These are phyloP conservation scores for Boletus subcaerulescens DNA, from an alignment of 768 basidiomycete genomes.

Conservation along the genomic window DNA sequence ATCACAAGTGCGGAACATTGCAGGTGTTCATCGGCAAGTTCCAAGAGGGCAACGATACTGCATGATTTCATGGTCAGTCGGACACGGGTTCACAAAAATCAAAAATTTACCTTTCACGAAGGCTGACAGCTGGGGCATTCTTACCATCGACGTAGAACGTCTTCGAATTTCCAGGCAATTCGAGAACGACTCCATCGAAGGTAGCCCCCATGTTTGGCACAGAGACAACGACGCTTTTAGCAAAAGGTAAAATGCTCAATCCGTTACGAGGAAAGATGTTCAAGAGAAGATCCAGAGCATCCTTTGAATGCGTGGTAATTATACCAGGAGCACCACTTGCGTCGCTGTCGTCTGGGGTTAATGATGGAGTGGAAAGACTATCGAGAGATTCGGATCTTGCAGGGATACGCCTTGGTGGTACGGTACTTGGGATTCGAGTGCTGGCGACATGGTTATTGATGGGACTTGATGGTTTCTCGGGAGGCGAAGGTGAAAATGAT, in stretches of 20 bases:
- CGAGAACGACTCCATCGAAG: slow-evolving; percentile 78
- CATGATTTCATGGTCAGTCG: background rate
- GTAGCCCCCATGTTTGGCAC: slow-evolving; percentile 62
- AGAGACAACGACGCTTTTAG: slow-evolving; percentile 72
- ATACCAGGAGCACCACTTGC: slow-evolving; percentile 40
- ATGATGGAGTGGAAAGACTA: slow-evolving; percentile 65
- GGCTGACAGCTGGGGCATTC: slow-evolving; percentile 71
- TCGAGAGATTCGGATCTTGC: slow-evolving; percentile 36
- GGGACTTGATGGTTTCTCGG: slow-evolving; percentile 19
- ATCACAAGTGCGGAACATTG: slow-evolving; percentile 78
- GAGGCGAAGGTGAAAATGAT: slow-evolving; percentile 30
- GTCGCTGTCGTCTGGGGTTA: slow-evolving; percentile 72
- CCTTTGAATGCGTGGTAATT: slow-evolving; percentile 47
- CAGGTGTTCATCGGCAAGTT: slow-evolving; percentile 83
- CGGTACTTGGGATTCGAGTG: slow-evolving; percentile 25
- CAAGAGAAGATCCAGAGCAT: slow-evolving; percentile 76
- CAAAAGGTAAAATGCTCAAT: slow-evolving; percentile 62
- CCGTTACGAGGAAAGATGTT: slow-evolving; percentile 75
- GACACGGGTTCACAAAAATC: slow-evolving; percentile 3
- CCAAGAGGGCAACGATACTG: slow-evolving; percentile 83
- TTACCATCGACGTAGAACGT: slow-evolving; percentile 86
- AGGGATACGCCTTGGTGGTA: slow-evolving; percentile 44
- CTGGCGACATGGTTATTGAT: slow-evolving; percentile 16
- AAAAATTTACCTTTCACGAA: slow-evolving; percentile 71
- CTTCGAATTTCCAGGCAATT: slow-evolving; percentile 65